Evolutionary conservation across 129 eudicot genomes (phyloP).

Genomic region (Mikania micrantha): DNA sequence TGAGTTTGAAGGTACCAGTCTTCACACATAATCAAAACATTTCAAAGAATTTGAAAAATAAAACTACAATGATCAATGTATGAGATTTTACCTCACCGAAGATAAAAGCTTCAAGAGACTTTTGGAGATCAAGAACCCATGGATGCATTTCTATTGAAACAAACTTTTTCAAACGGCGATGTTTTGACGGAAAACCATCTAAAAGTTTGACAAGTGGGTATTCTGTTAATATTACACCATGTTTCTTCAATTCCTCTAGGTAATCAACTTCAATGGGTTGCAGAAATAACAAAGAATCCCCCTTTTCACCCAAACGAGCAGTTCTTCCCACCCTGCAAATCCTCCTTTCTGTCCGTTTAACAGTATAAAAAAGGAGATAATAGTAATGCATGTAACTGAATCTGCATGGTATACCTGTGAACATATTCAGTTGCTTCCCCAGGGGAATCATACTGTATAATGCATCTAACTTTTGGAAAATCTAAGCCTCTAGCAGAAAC

Average conservation of each 20-base stretch:
- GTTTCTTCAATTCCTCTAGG: conserved; percentile 67
- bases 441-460: conserved; percentile 94
- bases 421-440: conserved; percentile 98
- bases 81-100: conserved; percentile 39
- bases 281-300: conserved; percentile 82
- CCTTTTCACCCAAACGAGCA: conserved; percentile 93
- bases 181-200: conserved; percentile 57
- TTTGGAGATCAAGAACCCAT: conserved; percentile 74
- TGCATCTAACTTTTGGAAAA: conserved; percentile 85
- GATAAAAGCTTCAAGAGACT: conserved; percentile 65
- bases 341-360: not conserved
- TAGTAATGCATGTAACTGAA: not conserved
- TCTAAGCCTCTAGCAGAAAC: conserved; percentile 98
- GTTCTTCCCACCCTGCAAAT: conserved; percentile 97
- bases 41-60: too few relatives aligned
- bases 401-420: conserved; percentile 50
- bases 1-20: too few relatives aligned
- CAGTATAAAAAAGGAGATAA: not conserved
- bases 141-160: conserved; percentile 85
- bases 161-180: conserved; percentile 49
- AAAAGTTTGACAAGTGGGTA: conserved; percentile 71
- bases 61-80: too few relatives aligned
- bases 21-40: too few relatives aligned
- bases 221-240: conserved; percentile 69
- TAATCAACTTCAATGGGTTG: conserved; percentile 91